Evolutionary conservation across 352 stramenopile genomes (phyloP).

Genomic region (Globisporangium yorkense): DNA sequence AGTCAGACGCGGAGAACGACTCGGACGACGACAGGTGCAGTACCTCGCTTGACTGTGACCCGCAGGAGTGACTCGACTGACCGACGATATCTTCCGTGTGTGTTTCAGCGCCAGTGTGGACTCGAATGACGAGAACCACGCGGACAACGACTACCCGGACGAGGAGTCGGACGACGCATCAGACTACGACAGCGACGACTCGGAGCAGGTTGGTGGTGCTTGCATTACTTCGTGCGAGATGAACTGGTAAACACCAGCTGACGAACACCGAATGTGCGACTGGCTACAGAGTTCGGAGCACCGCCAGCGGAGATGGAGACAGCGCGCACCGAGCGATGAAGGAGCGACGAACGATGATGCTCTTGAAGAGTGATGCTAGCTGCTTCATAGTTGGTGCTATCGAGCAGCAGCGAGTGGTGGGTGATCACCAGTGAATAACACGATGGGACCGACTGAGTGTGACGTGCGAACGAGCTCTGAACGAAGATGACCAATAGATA

Average conservation of each 20-base stretch:
- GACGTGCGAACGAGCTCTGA: no score
- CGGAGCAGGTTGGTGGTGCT: constrained; percentile 21
- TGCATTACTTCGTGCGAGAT: not conserved
- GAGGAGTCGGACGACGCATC: constrained; percentile 46
- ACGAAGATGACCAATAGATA: no score
- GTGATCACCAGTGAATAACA: no score
- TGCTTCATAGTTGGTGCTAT: no score
- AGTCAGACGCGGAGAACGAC: constrained; percentile 70
- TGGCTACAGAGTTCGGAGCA: constrained; percentile 9
- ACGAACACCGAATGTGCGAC: not conserved
- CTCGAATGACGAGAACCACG: constrained; percentile 80
- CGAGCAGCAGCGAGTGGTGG: no score
- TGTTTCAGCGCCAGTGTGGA: constrained; percentile 59
- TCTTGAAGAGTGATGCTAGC: no score
- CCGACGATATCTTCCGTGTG: not conserved
- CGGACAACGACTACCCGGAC: constrained; percentile 78
- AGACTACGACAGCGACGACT: constrained; percentile 31
- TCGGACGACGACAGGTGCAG: constrained; percentile 58
- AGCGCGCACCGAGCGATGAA: constrained; percentile 11
- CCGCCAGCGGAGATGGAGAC: constrained; percentile 9
- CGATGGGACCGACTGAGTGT: no score
- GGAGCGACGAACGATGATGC: constrained; percentile 9
- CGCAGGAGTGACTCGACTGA: not conserved
- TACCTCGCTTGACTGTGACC: constrained; percentile 12
- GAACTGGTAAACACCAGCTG: not conserved